Base-by-base conservation (phyloP, 306 rosid species). In the Quercus alba region DNA sequence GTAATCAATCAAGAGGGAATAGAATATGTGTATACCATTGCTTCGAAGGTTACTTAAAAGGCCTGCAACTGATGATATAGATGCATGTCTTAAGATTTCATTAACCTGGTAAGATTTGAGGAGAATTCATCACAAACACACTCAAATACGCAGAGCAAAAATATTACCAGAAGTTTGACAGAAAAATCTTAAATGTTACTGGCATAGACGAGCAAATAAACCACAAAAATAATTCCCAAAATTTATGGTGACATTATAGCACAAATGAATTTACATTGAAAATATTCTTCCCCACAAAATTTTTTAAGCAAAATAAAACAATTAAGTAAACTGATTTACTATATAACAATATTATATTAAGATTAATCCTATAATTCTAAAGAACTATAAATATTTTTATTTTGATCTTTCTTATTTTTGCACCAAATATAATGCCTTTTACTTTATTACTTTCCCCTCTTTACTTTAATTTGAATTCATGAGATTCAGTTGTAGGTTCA, bases 1-100 rank as follows among this genome's bases (percentile, higher is more conserved):
- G 1, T 67, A 67, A 33, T 76, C 28, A 64, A 63, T 51, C 38
- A 44, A 70, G 59, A 76, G 44, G 64, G 67, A 56, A 61, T 26
- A 59, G 77, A 70, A 80, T 70, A 13, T 46, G 71, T 13, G 67
- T 59, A 79, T 88, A 93, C 97, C 97, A 70, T 87, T 89, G 85
- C 95, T 85, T 19, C 99, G 97, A 78, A 93, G 88, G 81, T 87
- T 87, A 84, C 93, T 90, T 63, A 94, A 44, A 78, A 94, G 91
- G 73, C 95, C 78, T 28, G 97, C 85, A 66, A 89, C 93, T 66
- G 93, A 89, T 76, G 93, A 86, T 75, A 86, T n/a, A 46, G 95
- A 84, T 67, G 94, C 75, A 81, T 87, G 91, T 81, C 99, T 90
- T 81, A 89, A 77, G 85, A 93, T 84, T 77, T 93, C 94, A 70